Evolutionary conservation across 1,139 yeast species (phyloP), one percentile per base, ranked within the genome.

Genomic region (Candida pseudoviswanathii): DNA sequence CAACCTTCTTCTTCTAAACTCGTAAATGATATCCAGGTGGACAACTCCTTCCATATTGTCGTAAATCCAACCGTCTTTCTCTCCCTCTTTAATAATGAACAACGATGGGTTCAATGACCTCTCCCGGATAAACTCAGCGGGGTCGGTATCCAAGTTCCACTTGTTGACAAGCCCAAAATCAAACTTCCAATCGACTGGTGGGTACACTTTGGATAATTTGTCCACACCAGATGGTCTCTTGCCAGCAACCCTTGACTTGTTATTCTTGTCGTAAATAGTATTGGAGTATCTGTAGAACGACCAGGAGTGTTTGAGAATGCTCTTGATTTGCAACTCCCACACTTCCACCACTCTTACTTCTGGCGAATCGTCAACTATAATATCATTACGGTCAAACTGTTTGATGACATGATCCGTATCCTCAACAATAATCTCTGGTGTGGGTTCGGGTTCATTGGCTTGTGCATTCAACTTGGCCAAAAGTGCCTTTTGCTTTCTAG

Each of bases 181-280:
- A 65, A 85, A 91, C 53, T 75, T 75, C 97, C 97, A 91, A 10
- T 83, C 86, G 10, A 68, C 67, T 0, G 96, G 96, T 0, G 96
- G 85, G 32, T 65, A 61, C 0, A 91, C 81, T 33, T 82, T 82
- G 1, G 75, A 71, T 32, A 91, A 61, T 32, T 71, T 70, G 29
- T 75, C 68, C 0, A 84, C 84, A 0, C 96, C 96, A 0, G 77
- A 73, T 0, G 97, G 97, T 36, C 64, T 58, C 50, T 77, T 80
- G 42, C 85, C 84, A 4, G 86, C 75, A 25, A 74, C 61, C 51
- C 97, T 72, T 16, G 62, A 66, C 2, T 73, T 65, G 51, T 85
- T 84, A 29, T 67, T 65, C 7, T 67, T 63, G 49, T 82, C 85
- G 64, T 86, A 91, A 0, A 84, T 64, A 2, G 60, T 60, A 43